Base-by-base conservation (phyloP, 1,139 yeast genomes). In the Wickerhamomyces sp. region DNA sequence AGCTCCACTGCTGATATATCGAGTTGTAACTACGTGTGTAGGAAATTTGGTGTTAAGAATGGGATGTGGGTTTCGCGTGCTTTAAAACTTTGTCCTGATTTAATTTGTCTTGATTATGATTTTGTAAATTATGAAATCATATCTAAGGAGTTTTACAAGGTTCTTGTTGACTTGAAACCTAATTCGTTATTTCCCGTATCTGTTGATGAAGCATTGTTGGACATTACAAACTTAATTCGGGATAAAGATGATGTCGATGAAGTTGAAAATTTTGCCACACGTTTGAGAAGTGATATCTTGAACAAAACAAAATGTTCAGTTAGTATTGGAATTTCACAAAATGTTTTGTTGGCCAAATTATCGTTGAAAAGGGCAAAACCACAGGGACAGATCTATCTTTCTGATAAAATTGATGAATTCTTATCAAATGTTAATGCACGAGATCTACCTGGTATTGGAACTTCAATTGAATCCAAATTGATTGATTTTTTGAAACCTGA, bases 1-100 rank as follows among this genome's bases (percentile, higher is more conserved):
- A 57, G 55, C 6, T 69, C 76, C 0, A 57, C 64, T 16, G 67
- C 81, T 4, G 98, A 91, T 56, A 67, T 91, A n/a, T 93, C 97
- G 0, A 84, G 95, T 44, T 88, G 96, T 54, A 91, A 89, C 54
- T 91, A 91, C 54, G 78, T 71, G 9, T 96, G 96, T 1, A 68
- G 97, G 23, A 56, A 63, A 23, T 66, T 43, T 44, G 96, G 97
- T 0, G 77, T 91, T 3, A 65, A 56, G 30, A 89, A 91, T 56
- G 96, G 97, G 0, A 84, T 83, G 94, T 89, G 96, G 96, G 70
- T 85, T 2, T 62, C 74, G 1, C 52, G 63, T 6, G 97, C 96
- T 0, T 65, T 60, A 41, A 55, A 59, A 28, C 41, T 73, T 26
- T 85, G 96, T 49, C 93, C 95, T 0, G 63, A 71, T 4, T 56